A percentile compares a stretch with the other conserved stretches of the same genome.
These are phyloP conservation scores for Blastobotrys serpentis DNA, from an alignment of 1,139 yeast species.

Conservation along the genomic window DNA sequence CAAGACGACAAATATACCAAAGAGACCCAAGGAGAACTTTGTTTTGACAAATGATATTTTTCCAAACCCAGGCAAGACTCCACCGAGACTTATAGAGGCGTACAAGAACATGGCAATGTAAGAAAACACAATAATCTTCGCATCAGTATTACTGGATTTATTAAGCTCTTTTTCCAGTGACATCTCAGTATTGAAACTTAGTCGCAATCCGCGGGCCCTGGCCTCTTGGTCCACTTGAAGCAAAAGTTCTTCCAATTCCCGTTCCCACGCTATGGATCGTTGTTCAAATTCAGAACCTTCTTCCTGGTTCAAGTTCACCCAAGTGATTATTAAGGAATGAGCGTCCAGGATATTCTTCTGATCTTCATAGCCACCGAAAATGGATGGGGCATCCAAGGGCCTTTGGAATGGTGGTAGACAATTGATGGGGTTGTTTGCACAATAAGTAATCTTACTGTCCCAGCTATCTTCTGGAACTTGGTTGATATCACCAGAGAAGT, in stretches of 20 bases:
- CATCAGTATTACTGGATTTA: conserved; percentile 78
- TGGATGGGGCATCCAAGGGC: conserved; percentile 68
- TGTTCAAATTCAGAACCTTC: conserved; percentile 42
- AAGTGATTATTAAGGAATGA: conserved; percentile 71
- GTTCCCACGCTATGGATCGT: conserved; percentile 64
- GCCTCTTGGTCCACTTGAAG: conserved; percentile 46
- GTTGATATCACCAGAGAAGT: conserved; percentile 64
- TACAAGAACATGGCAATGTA: conserved; percentile 88
- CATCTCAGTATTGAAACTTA: conserved; percentile 77
- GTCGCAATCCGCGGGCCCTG: conserved; percentile 48
- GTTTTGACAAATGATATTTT: conserved; percentile 51
- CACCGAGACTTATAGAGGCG: conserved; percentile 81
- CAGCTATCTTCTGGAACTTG: conserved; percentile 54
- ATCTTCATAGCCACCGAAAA: conserved; percentile 60
- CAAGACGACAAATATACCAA: conserved; percentile 78
- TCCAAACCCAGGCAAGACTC: conserved; percentile 42
- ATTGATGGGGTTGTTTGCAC: conserved; percentile 80
- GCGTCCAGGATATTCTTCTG: conserved; percentile 54
- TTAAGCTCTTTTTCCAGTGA: conserved; percentile 83
- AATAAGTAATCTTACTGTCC: conserved; percentile 52
- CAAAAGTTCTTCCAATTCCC: conserved; percentile 56
- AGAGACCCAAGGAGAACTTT: conserved; percentile 71
- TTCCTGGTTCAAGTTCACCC: conserved; percentile 50
- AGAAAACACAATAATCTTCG: conserved; percentile 65
- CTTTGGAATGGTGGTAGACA: conserved; percentile 91